Percentiles rank a stretch among this genome's conserved stretches.
Evolutionary conservation across 2,329 filamentous ascomycete species (phyloP).

Genomic region (Aspergillus udagawae): DNA sequence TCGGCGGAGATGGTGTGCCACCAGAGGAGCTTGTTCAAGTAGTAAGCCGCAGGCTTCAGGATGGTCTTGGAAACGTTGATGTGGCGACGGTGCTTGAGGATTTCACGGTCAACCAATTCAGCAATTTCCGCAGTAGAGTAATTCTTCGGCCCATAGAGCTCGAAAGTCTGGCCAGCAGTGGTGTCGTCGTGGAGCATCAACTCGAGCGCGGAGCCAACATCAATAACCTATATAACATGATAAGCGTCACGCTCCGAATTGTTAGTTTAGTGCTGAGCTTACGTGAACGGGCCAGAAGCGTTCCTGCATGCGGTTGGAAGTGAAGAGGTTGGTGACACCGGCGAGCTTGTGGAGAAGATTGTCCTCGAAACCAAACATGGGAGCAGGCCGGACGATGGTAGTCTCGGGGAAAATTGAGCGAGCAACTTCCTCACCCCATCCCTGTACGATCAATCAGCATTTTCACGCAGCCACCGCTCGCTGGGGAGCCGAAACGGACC

Average conservation of each 20-base stretch:
- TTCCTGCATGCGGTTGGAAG: constrained; percentile 90
- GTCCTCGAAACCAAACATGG: constrained; percentile 94
- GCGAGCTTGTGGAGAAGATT: constrained; percentile 83
- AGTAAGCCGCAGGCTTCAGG: constrained; percentile 67
- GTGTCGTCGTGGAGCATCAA: constrained; percentile 85
- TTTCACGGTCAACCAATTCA: constrained; percentile 84
- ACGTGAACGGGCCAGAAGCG: constrained; percentile 88
- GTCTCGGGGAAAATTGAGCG: constrained; percentile 93
- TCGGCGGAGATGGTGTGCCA: constrained; percentile 81
- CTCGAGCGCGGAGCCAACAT: constrained; percentile 85
- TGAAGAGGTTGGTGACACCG: constrained; percentile 74
- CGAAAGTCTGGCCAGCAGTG: constrained; percentile 85
- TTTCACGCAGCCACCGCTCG: background rate
- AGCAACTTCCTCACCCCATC: constrained; percentile 73
- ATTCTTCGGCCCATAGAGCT: constrained; percentile 89
- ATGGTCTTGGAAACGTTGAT: constrained; percentile 83
- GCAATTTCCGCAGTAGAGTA: constrained; percentile 88
- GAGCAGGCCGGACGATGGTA: constrained; percentile 90
- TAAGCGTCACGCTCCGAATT: constrained; percentile 11
- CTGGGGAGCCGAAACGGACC: constrained; percentile 43
- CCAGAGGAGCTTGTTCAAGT: constrained; percentile 82
- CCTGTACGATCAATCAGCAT: constrained; percentile 45
- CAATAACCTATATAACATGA: constrained; percentile 62
- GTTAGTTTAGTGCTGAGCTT: constrained; percentile 24
- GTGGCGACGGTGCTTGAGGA: constrained; percentile 82